phyloP scores from a whole-genome alignment of 441 rosid species.

The Sinapis alba region DNA sequence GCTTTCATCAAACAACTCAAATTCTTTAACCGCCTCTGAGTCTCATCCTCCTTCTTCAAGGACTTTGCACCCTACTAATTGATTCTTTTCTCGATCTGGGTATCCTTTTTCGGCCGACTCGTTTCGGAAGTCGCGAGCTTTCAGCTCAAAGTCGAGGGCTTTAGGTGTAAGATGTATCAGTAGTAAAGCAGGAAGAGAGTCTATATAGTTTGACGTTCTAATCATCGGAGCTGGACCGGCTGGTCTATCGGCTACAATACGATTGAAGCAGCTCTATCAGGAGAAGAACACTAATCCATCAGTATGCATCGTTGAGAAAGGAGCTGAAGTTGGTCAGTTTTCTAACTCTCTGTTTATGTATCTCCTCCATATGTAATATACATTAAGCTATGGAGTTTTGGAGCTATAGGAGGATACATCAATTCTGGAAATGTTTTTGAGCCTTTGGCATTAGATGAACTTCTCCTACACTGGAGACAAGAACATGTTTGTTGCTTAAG shows the following conservation, averaged over 20 bases:
- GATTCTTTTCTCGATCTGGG: slow-evolving; percentile 39
- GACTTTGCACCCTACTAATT: slow-evolving; percentile 3
- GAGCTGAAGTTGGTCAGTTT: slow-evolving; percentile 80
- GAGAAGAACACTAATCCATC: slow-evolving; percentile 81
- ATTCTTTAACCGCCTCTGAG: slow-evolving; percentile 21
- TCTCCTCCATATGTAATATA: neutral
- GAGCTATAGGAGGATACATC: slow-evolving; percentile 74
- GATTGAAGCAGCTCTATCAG: slow-evolving; percentile 81
- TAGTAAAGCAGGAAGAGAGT: slow-evolving; percentile 58
- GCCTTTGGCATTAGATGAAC: slow-evolving; percentile 85
- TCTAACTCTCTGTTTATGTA: neutral
- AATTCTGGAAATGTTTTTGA: slow-evolving; percentile 87
- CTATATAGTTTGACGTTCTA: slow-evolving; percentile 85
- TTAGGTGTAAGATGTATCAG: slow-evolving; percentile 41
- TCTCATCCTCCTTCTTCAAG: slow-evolving; percentile 28
- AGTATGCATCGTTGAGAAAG: slow-evolving; percentile 95
- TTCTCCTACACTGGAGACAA: slow-evolving; percentile 85
- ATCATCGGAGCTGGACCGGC: slow-evolving; percentile 98
- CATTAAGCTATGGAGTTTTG: neutral
- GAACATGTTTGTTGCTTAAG: slow-evolving; percentile 55
- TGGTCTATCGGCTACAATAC: slow-evolving; percentile 85
- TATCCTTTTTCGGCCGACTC: slow-evolving; percentile 24
- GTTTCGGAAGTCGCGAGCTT: slow-evolving; percentile 35
- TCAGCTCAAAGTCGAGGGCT: slow-evolving; percentile 36
- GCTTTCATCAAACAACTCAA: slow-evolving; percentile 20